Evolutionary conservation across 2,329 filamentous ascomycete genomes (phyloP).

Genomic region (Arthrobotrys conoides): DNA sequence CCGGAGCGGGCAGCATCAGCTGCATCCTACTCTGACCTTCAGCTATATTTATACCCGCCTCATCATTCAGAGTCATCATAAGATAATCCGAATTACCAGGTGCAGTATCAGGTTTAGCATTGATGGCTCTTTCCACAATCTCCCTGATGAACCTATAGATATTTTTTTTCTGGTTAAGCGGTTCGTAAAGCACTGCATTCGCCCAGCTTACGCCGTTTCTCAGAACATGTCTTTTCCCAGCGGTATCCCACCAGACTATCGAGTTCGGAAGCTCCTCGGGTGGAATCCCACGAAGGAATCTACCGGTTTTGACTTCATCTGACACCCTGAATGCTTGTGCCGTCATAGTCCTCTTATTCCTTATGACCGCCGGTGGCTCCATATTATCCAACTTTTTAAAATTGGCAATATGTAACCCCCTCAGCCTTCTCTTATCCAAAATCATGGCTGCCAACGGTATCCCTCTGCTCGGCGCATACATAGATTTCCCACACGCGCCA

Average conservation of each 20-base stretch:
- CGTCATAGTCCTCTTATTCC: not conserved
- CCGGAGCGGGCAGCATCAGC: not conserved
- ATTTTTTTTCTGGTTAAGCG: not conserved
- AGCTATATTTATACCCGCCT: not conserved
- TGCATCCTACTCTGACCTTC: not conserved
- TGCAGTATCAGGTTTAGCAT: not conserved
- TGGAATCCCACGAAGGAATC: constrained; percentile 13
- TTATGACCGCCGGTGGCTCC: not conserved
- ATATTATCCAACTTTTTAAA: constrained; percentile 13
- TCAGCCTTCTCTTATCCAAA: constrained; percentile 10
- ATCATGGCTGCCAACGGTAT: constrained; percentile 30
- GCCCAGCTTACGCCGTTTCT: constrained; percentile 7
- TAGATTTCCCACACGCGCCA: constrained; percentile 1
- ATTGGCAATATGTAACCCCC: constrained; percentile 39
- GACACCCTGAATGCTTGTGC: constrained; percentile 10
- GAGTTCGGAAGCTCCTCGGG: constrained; percentile 20
- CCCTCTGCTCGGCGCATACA: not conserved
- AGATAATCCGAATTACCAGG: not conserved
- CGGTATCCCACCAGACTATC: constrained; percentile 32
- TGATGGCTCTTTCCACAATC: constrained; percentile 26
- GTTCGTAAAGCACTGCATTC: constrained; percentile 40
- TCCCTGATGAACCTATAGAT: constrained; percentile 30
- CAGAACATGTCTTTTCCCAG: not conserved
- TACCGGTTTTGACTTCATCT: not conserved
- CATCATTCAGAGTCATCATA: too few species aligned